Evolutionary conservation across 805 yeast genomes (phyloP).

Genomic region (Kodamaea lidongshanica): DNA sequence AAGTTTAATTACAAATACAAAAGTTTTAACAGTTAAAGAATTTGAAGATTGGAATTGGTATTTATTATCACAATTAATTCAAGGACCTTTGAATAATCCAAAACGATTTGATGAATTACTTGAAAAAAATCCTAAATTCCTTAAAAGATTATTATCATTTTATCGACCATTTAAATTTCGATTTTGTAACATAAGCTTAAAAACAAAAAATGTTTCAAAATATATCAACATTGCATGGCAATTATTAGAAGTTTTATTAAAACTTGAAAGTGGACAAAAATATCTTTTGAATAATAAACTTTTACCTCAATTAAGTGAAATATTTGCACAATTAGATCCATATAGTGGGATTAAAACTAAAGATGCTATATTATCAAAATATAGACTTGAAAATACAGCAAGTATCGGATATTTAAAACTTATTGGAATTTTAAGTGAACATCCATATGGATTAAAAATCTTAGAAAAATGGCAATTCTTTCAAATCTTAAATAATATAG

Average conservation of each 20-base stretch:
- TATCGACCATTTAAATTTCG: slow-evolving; percentile 88
- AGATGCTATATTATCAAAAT: slow-evolving; percentile 67
- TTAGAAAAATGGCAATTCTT: slow-evolving; percentile 81
- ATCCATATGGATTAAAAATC: slow-evolving; percentile 57
- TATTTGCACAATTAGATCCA: slow-evolving; percentile 80
- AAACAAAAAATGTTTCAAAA: slow-evolving; percentile 43
- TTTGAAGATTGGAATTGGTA: slow-evolving; percentile 87
- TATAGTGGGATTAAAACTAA: slow-evolving; percentile 64
- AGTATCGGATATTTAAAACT: slow-evolving; percentile 74
- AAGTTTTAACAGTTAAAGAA: slow-evolving; percentile 71
- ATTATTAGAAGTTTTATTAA: slow-evolving; percentile 58
- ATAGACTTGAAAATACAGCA: slow-evolving; percentile 55
- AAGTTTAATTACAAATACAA: slow-evolving; percentile 58
- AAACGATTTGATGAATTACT: slow-evolving; percentile 70
- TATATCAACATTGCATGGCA: slow-evolving; percentile 72
- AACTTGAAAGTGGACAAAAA: slow-evolving; percentile 58
- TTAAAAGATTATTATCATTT: slow-evolving; percentile 78
- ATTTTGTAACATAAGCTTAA: slow-evolving; percentile 44
- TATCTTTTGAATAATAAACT: slow-evolving; percentile 69
- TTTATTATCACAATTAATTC: slow-evolving; percentile 60
- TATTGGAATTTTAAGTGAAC: slow-evolving; percentile 63
- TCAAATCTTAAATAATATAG: slow-evolving; percentile 69
- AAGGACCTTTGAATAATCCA: slow-evolving; percentile 75
- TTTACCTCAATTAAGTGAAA: slow-evolving; percentile 82
- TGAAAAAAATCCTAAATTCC: slow-evolving; percentile 70